Evolutionary conservation across 163 green algal genomes (phyloP).

Genomic region (Prototheca wickerhamii): DNA sequence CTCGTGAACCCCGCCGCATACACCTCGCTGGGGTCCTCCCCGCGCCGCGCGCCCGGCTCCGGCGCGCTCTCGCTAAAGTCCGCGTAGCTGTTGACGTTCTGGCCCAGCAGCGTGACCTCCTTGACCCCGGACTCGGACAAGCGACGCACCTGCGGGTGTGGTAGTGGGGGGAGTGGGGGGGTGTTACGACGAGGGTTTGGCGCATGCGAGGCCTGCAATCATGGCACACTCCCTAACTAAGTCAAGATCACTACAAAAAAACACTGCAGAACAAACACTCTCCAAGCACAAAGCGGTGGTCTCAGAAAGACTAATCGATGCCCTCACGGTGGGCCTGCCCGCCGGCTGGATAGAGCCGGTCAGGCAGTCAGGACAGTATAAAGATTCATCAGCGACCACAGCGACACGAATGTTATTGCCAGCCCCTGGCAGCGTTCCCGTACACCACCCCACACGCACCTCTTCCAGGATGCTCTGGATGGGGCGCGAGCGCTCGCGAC

Average conservation of each 20-base stretch:
- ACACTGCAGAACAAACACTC: not conserved
- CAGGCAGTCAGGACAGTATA: not conserved
- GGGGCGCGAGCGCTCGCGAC: slow-evolving; percentile 66
- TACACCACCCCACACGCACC: slow-evolving; percentile 20
- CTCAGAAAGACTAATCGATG: slow-evolving; percentile 27
- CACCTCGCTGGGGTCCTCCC: not conserved
- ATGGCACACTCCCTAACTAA: not conserved
- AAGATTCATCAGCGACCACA: not conserved
- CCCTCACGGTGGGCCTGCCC: slow-evolving; percentile 2
- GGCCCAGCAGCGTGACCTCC: slow-evolving; percentile 82
- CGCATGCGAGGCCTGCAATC: not conserved
- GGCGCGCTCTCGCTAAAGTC: slow-evolving; percentile 28
- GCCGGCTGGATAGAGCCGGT: not conserved
- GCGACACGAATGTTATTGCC: no score
- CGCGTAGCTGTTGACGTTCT: slow-evolving; percentile 89
- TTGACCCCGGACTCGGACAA: slow-evolving; percentile 54
- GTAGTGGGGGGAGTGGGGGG: not conserved
- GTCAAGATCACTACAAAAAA: not conserved
- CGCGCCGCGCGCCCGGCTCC: not conserved
- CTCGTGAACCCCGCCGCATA: slow-evolving; percentile 56
- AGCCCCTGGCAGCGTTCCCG: not conserved
- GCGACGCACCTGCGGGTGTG: slow-evolving; percentile 25
- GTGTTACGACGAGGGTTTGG: no score
- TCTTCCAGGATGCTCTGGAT: slow-evolving; percentile 67
- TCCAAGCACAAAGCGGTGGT: not conserved